Evolutionary conservation across 306 rosid species (phyloP), one percentile per base, ranked within the genome.

Genomic region (Macrotyloma uniflorum): DNA sequence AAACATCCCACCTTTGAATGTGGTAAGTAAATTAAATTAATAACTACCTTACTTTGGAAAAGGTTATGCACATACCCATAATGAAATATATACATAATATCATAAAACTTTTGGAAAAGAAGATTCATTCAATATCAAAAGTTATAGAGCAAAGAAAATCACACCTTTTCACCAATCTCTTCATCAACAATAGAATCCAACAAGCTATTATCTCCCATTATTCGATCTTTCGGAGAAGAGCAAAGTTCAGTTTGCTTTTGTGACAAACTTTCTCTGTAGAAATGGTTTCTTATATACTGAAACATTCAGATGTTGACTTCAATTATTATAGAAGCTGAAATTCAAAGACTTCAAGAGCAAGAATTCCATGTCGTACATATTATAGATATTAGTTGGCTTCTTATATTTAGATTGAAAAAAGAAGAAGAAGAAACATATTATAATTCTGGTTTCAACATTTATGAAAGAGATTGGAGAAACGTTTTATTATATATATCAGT

Each of bases 251-350:
- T 13, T 67, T 80, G 64, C 77, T 78, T 59, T 75, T 54, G 38
- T 35, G 18, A 83, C 53, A 66, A 33, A 55, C 76, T 32, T 72
- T 54, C 65, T 74, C 83, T 58, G 0, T 8, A 36, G 11, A 8
- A 36, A 38, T 38, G 43, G 1, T 78, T 67, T 78, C 81, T 67
- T 78, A 72, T 74, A 65, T 46, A 43, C 80, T 67, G 5, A 46
- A 76, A 46, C 77, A 53, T 23, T 80, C 75, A 76, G 81, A 89
- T 89, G 83, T 74, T 61, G 76, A 79, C 78, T 67, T 61, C 35
- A 23, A 55, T 32, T 22, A 32, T 30, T 30, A 4, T 30, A 30
- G 1, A 55, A 57, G 28, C 6, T 8, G n/a, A 11, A 19, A 77
- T 75, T 89, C 82, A 54, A 64, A 61, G 70, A 24, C 30, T 46